Base-by-base conservation (phyloP, 2,329 filamentous ascomycete genomes). In the Ceratocystis huliohia region DNA sequence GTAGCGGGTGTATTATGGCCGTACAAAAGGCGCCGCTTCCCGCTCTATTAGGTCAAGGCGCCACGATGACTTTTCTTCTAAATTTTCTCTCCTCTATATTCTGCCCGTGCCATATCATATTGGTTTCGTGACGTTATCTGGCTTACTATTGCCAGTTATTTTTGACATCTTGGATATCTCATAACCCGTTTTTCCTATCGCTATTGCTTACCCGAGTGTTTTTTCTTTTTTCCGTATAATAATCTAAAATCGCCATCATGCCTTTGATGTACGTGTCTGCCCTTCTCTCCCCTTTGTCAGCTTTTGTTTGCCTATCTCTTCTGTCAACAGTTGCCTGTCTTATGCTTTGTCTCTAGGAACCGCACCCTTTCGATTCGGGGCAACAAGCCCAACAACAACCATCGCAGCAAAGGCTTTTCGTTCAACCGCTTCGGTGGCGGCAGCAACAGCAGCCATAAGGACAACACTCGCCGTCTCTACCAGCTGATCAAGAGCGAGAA, bases 401-500 rank as follows among this genome's bases (percentile, higher is more conserved):
- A 78, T 66, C 73, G 74, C 69, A 85, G 83, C 72, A 86, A 89
- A 74, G 87, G 85, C 73, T 96, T 97, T 79, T 88, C 86, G 68
- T 88, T 97, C 79, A 86, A 84, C 70, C 94, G 91, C 22, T 85
- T 99, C 66, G 90, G 93, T 64, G 91, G 91, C 66, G 66, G 62
- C 53, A 66, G 25, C 46, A 64, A 61, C 33, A 84, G 87, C 62
- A 83, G 88, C 71, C 91, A 96, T 74, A 90, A 92, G 3, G 91
- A 96, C 75, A 84, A 96, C 33, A 91, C 89, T 72, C 91, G 89
- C 76, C 89, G 88, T 74, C 85, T 99, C 64, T 95, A 87, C 81
- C 88, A 88, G 72, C 83, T 99, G 69, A 96, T 97, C 81, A 99
- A 99, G 79, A 89, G 88, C 63, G 88, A 95, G 77, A 97, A 96